Conservation (phyloP, 208 protist species). For the Wallacemonas collosoma region DNA sequence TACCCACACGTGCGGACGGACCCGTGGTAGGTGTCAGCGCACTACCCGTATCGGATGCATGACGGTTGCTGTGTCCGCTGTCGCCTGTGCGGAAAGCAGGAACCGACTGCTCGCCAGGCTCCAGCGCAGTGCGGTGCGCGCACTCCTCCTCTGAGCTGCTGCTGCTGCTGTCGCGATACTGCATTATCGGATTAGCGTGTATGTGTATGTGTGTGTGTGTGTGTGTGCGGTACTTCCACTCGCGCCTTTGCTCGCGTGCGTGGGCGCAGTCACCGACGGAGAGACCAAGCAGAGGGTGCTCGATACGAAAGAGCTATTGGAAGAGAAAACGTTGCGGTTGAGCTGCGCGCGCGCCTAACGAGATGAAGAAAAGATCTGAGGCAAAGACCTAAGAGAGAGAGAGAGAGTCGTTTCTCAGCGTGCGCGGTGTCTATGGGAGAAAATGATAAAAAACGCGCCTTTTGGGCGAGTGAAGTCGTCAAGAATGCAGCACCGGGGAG, state of each 20-base stretch:
- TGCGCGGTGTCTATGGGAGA: no score
- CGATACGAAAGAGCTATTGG: no score
- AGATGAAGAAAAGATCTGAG: neutral
- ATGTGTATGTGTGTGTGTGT: neutral
- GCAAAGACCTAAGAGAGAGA: neutral
- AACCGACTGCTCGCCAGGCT: conserved; percentile 15
- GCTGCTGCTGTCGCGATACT: conserved; percentile 6
- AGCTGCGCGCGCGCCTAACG: no score
- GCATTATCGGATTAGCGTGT: neutral
- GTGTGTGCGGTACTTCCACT: no score
- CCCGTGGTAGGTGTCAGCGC: neutral
- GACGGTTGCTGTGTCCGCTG: no score
- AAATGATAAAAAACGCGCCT: no score
- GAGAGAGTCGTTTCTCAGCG: neutral
- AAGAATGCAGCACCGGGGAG: neutral
- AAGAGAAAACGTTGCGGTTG: no score
- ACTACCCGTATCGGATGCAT: neutral
- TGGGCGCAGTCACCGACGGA: no score
- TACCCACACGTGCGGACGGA: neutral
- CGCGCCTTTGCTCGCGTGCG: no score
- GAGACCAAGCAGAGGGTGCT: no score
- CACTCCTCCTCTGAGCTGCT: neutral
- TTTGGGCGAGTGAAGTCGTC: neutral
- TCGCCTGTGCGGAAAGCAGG: neutral
- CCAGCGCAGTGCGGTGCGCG: conserved; percentile 14